These are phyloP conservation scores for Kodamaea sp. DNA, from an alignment of 1,139 yeast genomes.

Conservation along the genomic window DNA sequence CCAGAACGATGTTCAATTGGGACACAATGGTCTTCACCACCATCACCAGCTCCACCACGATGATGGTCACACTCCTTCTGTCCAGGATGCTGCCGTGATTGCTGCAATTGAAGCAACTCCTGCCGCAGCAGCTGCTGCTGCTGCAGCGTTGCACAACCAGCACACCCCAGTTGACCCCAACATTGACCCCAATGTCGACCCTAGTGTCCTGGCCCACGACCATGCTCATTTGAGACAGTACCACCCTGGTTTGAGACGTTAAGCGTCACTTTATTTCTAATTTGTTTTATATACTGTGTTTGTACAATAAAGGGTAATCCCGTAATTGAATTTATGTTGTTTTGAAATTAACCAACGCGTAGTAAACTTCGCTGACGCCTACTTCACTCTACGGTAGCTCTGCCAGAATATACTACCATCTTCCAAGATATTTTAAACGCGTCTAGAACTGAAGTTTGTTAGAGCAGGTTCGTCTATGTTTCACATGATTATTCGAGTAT, in stretches of 20 bases:
- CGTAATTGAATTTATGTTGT: too few species aligned
- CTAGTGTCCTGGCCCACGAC: slow-evolving; percentile 47
- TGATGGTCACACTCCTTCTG: slow-evolving; percentile 34
- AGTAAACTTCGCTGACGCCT: too few species aligned
- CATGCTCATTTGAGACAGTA: slow-evolving; percentile 30
- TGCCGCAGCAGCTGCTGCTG: slow-evolving; percentile 41
- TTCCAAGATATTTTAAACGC: too few species aligned
- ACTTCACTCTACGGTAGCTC: too few species aligned
- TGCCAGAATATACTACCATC: too few species aligned
- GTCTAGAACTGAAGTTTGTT: too few species aligned
- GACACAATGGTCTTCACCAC: slow-evolving; percentile 20
- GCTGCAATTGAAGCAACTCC: slow-evolving; percentile 47
- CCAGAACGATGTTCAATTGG: slow-evolving; percentile 21
- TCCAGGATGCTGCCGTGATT: slow-evolving; percentile 47
- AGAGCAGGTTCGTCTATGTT: too few species aligned
- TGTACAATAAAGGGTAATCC: background rate
- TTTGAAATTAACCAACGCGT: background rate
- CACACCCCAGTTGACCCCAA: slow-evolving; percentile 41
- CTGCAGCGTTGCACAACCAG: slow-evolving; percentile 30
- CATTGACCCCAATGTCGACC: slow-evolving; percentile 49
- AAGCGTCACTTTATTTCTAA: slow-evolving; percentile 8
- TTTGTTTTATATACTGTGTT: slow-evolving; percentile 9
- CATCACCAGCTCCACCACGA: slow-evolving; percentile 22
- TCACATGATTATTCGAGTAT: too few species aligned
- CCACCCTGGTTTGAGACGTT: slow-evolving; percentile 14